A percentile compares a stretch with the other conserved stretches of the same genome.
phyloP scores from a whole-genome alignment of 2,329 filamentous ascomycete species.

The Venturia asperata region DNA sequence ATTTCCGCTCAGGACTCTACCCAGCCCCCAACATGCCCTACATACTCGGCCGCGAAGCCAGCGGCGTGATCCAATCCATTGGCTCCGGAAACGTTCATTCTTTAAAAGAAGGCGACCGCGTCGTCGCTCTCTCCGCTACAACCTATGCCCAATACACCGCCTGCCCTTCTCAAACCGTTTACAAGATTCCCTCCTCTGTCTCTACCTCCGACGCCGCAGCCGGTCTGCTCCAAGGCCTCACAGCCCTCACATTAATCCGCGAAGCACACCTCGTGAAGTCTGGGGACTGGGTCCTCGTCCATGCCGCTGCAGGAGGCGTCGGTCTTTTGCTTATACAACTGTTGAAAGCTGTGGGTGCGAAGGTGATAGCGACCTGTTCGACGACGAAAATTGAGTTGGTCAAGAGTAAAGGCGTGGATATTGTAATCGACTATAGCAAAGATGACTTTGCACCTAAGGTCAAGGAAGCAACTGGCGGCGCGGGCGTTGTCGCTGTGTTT shows the following conservation, averaged over 20 bases:
- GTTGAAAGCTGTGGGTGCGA: conserved; percentile 63
- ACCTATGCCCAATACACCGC: conserved; percentile 56
- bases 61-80: conserved; percentile 60
- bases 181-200: conserved; percentile 59
- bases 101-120: conserved; percentile 60
- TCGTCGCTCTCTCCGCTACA: conserved; percentile 57
- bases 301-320: conserved; percentile 79
- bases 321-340: conserved; percentile 70
- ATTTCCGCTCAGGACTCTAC: conserved; percentile 84
- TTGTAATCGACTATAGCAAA: conserved; percentile 60
- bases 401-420: conserved; percentile 61
- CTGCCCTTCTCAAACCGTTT: conserved; percentile 46
- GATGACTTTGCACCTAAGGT: conserved; percentile 55
- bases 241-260: conserved; percentile 69
- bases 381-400: conserved; percentile 66
- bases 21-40: conserved; percentile 59
- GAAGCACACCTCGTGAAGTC: conserved; percentile 65
- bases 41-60: conserved; percentile 71
- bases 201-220: conserved; percentile 58
- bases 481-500: conserved; percentile 71
- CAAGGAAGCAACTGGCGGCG: conserved; percentile 62
- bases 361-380: conserved; percentile 70
- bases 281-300: conserved; percentile 75
- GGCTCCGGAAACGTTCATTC: conserved; percentile 47
- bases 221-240: conserved; percentile 71